Evolutionary conservation across 352 stramenopile genomes (phyloP).

Genomic region (Pythium periplocum): DNA sequence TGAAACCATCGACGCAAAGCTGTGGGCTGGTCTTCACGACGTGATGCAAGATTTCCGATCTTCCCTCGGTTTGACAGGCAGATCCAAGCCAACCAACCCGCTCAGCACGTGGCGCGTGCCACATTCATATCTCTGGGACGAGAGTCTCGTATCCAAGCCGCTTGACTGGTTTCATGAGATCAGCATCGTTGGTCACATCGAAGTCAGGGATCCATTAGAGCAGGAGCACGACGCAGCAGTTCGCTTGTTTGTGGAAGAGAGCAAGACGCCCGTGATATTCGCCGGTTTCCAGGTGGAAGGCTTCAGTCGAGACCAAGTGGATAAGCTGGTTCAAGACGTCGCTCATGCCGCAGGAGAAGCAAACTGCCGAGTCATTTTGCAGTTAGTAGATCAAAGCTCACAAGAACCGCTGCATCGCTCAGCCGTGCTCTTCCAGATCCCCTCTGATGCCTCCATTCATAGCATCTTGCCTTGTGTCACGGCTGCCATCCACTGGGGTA

Average conservation of each 20-base stretch:
- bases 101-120: conserved; percentile 46
- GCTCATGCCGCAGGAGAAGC: conserved; percentile 31
- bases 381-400: conserved; percentile 34
- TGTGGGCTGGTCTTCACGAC: conserved; percentile 40
- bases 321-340: conserved; percentile 36
- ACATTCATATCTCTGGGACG: conserved; percentile 71
- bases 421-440: conserved; percentile 38
- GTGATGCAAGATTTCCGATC: conserved; percentile 54
- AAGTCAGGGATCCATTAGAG: conserved; percentile 11
- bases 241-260: conserved; percentile 24
- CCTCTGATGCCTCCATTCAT: conserved; percentile 28
- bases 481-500: conserved; percentile 48
- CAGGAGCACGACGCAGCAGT: conserved; percentile 9
- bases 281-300: conserved; percentile 45
- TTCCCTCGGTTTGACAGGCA: conserved; percentile 41
- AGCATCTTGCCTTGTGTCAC: conserved; percentile 31
- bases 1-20: conserved; percentile 38
- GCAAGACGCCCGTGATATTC: conserved; percentile 28
- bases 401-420: conserved; percentile 23
- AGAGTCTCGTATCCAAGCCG: conserved; percentile 48
- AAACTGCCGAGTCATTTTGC: conserved; percentile 49
- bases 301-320: conserved; percentile 30
- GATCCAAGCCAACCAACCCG: conserved; percentile 29
- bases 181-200: conserved; percentile 43
- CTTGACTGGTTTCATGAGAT: conserved; percentile 58